Evolutionary conservation across 2,329 filamentous ascomycete genomes (phyloP).

Genomic region (Venturia asperata): DNA sequence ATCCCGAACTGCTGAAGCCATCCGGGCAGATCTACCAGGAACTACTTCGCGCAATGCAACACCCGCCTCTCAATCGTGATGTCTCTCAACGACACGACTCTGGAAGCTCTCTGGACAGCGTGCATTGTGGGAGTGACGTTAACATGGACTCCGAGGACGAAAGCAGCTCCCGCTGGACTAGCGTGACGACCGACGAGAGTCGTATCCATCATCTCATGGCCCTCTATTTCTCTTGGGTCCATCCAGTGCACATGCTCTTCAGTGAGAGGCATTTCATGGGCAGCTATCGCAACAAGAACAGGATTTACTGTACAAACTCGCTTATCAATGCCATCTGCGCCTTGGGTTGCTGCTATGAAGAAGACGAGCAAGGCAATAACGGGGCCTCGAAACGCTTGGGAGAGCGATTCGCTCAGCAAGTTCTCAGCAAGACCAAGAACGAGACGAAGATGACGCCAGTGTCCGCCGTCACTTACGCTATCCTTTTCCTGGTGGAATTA

Average conservation of each 20-base stretch:
- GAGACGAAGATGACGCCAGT: conserved; percentile 22
- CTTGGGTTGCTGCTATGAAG: conserved; percentile 25
- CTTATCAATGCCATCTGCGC: conserved; percentile 29
- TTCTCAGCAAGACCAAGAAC: conserved; percentile 21
- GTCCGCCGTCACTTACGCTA: conserved; percentile 25
- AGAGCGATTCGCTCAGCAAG: conserved; percentile 24
- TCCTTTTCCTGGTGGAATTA: conserved; percentile 28
- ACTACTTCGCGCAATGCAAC: not conserved
- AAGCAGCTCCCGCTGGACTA: conserved; percentile 24
- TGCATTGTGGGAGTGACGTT: conserved; percentile 19
- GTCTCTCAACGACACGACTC: not conserved
- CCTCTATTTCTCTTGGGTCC: conserved; percentile 29
- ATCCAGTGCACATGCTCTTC: conserved; percentile 29
- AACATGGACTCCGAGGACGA: conserved; percentile 22
- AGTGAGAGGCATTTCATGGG: conserved; percentile 26
- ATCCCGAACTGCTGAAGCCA: conserved; percentile 1
- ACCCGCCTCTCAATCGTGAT: not conserved
- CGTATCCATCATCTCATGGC: conserved; percentile 26
- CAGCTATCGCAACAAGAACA: conserved; percentile 22
- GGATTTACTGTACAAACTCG: conserved; percentile 25
- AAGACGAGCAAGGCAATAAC: conserved; percentile 19
- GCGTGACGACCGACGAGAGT: conserved; percentile 23
- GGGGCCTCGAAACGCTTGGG: conserved; percentile 21
- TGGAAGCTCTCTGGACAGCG: conserved; percentile 6
- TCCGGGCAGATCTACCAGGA: not conserved